Base-by-base conservation (phyloP, 768 basidiomycete species). In the Leucocoprinus leucothites region DNA sequence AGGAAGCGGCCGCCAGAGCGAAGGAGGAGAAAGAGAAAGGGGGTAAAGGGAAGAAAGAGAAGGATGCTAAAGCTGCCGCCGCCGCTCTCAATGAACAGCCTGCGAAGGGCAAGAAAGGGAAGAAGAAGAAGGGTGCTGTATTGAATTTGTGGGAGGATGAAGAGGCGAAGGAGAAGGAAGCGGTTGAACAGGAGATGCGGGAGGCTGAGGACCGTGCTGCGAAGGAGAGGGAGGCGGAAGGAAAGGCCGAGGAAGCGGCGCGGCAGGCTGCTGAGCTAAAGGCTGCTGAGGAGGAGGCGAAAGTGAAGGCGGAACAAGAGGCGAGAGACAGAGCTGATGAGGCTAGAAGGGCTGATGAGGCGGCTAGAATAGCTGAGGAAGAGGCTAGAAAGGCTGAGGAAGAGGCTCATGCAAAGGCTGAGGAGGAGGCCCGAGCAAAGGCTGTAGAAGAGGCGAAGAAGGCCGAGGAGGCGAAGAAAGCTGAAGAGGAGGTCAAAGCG, bases 181-280 rank as follows among this genome's bases (percentile, higher is more conserved):
- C 44, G 51, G 43, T 46, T 24, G 59, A 26, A 16, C 57, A 61
- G 28, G 61, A 54, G 13, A 53, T 55, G 8, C 53, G 58, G 38
- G 62, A 55, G 9, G 45, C 45, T 28, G 56, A 44, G 45, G 51
- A 34, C 47, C 53, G 25, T 58, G 59, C 16, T 60, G 58, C 31
- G 52, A 61, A 31, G 57, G 60, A 26, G 46, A 61, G 35, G 21
- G 25, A n/a, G 44, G 34, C 16, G 31, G 35, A 38, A 4, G 35
- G 25, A 11, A 22, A 18, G 49, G 22, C 18, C 24, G 43, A 49
- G 25, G 42, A 43, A 31, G 48, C 48, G 28, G 58, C 54, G 57
- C 52, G 63, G 19, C 38, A 58, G 53, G 25, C 52, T 28, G 55
- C 31, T 16, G 55, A 53, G 18, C 25, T 50, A 51, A 50, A 51